phyloP scores from a whole-genome alignment of 108 stramenopile genomes.

The Bacterosira constricta region DNA sequence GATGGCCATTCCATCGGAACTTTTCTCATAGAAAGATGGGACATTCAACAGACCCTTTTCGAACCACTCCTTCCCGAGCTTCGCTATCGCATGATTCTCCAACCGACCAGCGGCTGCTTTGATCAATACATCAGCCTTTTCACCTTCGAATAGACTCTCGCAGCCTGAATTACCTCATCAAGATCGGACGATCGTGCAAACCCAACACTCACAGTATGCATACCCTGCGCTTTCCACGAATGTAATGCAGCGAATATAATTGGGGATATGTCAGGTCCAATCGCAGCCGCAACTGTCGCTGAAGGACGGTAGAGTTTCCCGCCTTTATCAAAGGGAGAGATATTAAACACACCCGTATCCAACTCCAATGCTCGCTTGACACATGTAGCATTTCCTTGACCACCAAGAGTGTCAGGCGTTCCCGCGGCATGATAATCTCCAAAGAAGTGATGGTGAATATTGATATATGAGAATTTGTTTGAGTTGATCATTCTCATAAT shows the following conservation, averaged over 20 bases:
- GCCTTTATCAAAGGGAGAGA: conserved; percentile 82
- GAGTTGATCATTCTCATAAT: conserved; percentile 68
- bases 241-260: conserved; percentile 68
- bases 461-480: conserved; percentile 69
- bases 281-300: conserved; percentile 39
- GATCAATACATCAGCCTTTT: conserved; percentile 24
- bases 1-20: conserved; percentile 47
- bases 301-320: conserved; percentile 73
- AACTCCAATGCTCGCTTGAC: conserved; percentile 60
- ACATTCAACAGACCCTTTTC: conserved; percentile 59
- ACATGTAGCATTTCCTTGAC: conserved; percentile 55
- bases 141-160: conserved; percentile 39
- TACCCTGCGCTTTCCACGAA: conserved; percentile 49
- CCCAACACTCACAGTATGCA: conserved; percentile 64
- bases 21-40: conserved; percentile 41
- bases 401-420: conserved; percentile 52
- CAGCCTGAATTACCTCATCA: conserved; percentile 77
- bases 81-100: conserved; percentile 28
- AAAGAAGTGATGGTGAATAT: conserved; percentile 77
- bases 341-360: conserved; percentile 87
- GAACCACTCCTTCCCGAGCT: conserved; percentile 62
- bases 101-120: conserved; percentile 38
- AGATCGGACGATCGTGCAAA: conserved; percentile 75
- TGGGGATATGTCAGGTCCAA: conserved; percentile 63
- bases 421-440: conserved; percentile 73